phyloP scores from a whole-genome alignment of 176 grass and related monocot genomes.

The Zoysia japonica region DNA sequence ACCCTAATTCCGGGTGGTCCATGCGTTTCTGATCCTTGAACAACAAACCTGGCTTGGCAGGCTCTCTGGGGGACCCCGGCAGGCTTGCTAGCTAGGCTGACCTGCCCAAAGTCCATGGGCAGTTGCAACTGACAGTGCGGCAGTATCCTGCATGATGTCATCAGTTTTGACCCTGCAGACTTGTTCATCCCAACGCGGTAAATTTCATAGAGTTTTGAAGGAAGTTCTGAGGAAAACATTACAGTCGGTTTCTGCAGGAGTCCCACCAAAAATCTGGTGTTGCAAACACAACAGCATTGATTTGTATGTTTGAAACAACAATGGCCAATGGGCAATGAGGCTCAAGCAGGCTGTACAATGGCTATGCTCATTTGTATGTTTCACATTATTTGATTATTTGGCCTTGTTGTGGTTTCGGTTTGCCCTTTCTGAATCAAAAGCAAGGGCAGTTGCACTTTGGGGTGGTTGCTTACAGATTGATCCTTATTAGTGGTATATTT shows the following conservation, averaged over 20 bases:
- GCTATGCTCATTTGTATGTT: no score
- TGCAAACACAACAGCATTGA: no score
- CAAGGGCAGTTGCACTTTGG: slow-evolving; percentile 32
- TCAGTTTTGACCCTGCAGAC: slow-evolving; percentile 54
- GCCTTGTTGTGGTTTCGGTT: slow-evolving; percentile 27
- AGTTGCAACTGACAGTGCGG: slow-evolving; percentile 70
- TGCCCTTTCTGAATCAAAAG: slow-evolving; percentile 36
- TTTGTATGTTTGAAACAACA: no score
- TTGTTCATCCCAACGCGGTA: slow-evolving; percentile 1
- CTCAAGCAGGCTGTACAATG: no score
- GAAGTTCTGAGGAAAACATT: not conserved
- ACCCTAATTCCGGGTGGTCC: slow-evolving; percentile 43
- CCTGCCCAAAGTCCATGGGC: slow-evolving; percentile 74
- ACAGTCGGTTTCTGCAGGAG: not conserved
- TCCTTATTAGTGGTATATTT: slow-evolving; percentile 14
- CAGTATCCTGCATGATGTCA: slow-evolving; percentile 54
- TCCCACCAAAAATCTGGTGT: no score
- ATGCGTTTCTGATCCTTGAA: slow-evolving; percentile 31
- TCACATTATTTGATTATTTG: slow-evolving; percentile 27
- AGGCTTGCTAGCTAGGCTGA: slow-evolving; percentile 41
- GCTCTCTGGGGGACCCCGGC: not conserved
- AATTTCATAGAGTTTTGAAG: no score
- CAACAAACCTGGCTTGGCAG: slow-evolving; percentile 26
- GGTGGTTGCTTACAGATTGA: slow-evolving; percentile 54
- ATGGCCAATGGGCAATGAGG: no score